Conservation (phyloP, 306 rosid species). For the Cicer cuneatum region DNA sequence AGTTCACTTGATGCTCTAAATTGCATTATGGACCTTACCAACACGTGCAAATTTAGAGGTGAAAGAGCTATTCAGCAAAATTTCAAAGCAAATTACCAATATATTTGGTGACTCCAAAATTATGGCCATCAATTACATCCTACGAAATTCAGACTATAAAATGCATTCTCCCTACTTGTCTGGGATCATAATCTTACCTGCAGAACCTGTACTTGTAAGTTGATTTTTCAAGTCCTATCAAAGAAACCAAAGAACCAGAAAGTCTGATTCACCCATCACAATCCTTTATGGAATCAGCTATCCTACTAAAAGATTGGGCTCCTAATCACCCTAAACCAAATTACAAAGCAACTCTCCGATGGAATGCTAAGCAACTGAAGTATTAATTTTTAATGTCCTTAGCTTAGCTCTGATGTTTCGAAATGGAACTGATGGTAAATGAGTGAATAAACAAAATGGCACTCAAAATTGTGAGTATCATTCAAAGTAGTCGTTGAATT, state of each 20-base stretch:
- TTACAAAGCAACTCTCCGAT: background rate
- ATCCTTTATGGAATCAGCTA: background rate
- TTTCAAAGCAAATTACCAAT: conserved; percentile 11
- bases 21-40: conserved; percentile 1
- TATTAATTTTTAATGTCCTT: conserved; percentile 3
- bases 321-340: conserved; percentile 28
- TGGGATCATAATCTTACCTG: conserved; percentile 21
- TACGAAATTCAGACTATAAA: conserved; percentile 4
- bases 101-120: conserved; percentile 5
- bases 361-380: conserved; percentile 1
- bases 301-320: background rate
- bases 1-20: background rate
- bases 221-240: conserved; percentile 27
- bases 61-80: conserved; percentile 31
- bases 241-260: background rate
- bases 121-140: background rate
- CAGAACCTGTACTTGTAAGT: conserved; percentile 23
- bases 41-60: conserved; percentile 5
- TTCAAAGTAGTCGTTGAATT: no score
- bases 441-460: no score
- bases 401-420: conserved; percentile 5
- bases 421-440: conserved; percentile 17
- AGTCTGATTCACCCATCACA: conserved; percentile 1
- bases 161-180: conserved; percentile 1
- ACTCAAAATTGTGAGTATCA: no score